phyloP scores from a whole-genome alignment of 768 basidiomycete genomes.

The Russula sp. region DNA sequence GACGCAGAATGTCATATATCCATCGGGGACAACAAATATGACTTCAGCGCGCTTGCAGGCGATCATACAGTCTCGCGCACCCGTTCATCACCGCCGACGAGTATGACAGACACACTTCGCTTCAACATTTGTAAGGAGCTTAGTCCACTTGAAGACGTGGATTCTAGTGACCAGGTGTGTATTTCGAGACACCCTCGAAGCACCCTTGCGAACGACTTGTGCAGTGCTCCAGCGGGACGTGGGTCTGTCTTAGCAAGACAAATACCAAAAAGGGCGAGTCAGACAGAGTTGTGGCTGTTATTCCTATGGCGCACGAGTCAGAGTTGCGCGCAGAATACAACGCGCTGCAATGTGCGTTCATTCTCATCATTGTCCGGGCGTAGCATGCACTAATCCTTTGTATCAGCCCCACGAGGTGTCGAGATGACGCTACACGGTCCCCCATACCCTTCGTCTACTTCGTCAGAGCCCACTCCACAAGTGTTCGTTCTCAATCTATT shows the following conservation, averaged over 20 bases:
- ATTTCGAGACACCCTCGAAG: neutral
- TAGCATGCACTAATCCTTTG: neutral
- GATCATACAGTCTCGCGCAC: conserved; percentile 46
- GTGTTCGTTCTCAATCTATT: conserved; percentile 54
- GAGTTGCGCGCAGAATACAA: conserved; percentile 29
- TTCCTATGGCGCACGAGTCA: conserved; percentile 55
- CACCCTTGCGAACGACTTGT: neutral
- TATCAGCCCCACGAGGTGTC: conserved; percentile 48
- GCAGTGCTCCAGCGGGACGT: conserved; percentile 64
- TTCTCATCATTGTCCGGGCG: conserved; percentile 9
- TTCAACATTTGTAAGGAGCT: conserved; percentile 69
- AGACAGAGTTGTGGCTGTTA: conserved; percentile 66
- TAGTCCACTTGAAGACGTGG: conserved; percentile 38
- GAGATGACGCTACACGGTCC: conserved; percentile 52
- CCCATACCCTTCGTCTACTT: conserved; percentile 50
- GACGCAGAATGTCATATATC: conserved; percentile 43
- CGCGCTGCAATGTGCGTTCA: conserved; percentile 36
- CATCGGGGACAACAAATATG: conserved; percentile 43
- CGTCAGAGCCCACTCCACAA: conserved; percentile 45
- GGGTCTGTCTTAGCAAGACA: conserved; percentile 65
- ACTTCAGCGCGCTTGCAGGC: conserved; percentile 52
- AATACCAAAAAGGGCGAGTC: conserved; percentile 50
- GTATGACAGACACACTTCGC: conserved; percentile 49
- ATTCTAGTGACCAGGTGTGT: conserved; percentile 64
- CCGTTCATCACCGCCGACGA: conserved; percentile 59